These are phyloP conservation scores for Cercophora samala DNA, from an alignment of 495 filamentous ascomycete genomes.

Conservation along the genomic window DNA sequence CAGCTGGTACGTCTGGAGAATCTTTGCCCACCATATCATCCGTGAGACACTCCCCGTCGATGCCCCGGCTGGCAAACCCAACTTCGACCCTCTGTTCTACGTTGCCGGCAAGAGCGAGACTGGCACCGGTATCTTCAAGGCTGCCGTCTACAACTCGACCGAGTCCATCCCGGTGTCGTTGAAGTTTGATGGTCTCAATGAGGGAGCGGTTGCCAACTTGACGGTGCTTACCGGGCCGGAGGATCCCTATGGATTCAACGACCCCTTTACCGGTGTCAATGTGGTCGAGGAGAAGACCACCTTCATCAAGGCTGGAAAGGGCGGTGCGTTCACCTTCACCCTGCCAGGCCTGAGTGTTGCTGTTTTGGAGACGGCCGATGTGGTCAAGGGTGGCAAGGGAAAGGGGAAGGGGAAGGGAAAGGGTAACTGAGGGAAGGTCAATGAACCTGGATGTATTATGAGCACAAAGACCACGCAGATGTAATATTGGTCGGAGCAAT, in stretches of 20 bases:
- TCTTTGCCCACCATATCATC: constrained; percentile 51
- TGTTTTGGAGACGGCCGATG: constrained; percentile 40
- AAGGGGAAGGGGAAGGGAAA: neutral
- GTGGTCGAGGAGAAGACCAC: constrained; percentile 42
- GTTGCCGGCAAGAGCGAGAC: constrained; percentile 45
- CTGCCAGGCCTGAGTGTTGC: constrained; percentile 52
- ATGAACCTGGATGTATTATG: neutral
- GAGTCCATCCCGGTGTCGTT: constrained; percentile 47
- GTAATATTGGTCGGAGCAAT: neutral
- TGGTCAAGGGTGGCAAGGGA: neutral
- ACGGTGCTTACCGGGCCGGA: constrained; percentile 56
- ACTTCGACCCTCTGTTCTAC: constrained; percentile 58
- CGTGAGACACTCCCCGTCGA: constrained; percentile 52
- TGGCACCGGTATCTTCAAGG: constrained; percentile 53
- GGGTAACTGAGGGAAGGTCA: neutral
- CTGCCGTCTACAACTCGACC: constrained; percentile 63
- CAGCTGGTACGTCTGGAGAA: constrained; percentile 44
- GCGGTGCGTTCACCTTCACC: constrained; percentile 48
- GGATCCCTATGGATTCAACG: constrained; percentile 40
- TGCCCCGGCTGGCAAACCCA: constrained; percentile 36
- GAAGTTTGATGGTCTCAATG: constrained; percentile 51
- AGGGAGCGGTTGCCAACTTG: constrained; percentile 48
- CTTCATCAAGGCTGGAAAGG: constrained; percentile 43
- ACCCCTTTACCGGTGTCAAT: constrained; percentile 35
- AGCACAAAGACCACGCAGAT: too few species aligned